Conservation (phyloP, 139 green algal genomes). For the Haematococcus lacustris region DNA sequence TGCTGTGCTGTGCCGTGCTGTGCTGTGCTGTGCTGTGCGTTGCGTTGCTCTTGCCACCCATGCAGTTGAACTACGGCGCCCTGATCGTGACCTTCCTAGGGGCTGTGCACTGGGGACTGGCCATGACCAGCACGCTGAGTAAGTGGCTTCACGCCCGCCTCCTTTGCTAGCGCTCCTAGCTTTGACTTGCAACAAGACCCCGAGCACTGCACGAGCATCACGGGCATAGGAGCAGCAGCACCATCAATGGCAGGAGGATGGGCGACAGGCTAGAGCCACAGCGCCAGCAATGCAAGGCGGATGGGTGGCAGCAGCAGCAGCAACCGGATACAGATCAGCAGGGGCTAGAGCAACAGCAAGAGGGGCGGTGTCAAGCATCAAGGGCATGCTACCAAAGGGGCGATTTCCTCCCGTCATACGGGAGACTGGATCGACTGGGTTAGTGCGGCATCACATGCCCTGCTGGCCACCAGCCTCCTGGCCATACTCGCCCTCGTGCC, state of each 20-base stretch:
- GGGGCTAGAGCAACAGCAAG: too few species aligned
- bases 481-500: too few species aligned
- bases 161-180: too few species aligned
- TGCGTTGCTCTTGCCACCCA: not conserved
- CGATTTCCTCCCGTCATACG: too few species aligned
- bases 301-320: not conserved
- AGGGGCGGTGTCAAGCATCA: too few species aligned
- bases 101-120: conserved; percentile 85
- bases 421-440: too few species aligned
- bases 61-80: conserved; percentile 32
- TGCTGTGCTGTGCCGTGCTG: not conserved
- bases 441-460: too few species aligned
- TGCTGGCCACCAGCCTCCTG: too few species aligned
- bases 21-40: not conserved
- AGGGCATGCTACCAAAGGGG: too few species aligned
- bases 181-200: too few species aligned
- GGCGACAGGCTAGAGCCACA: not conserved
- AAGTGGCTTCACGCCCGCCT: too few species aligned
- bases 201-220: not conserved
- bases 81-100: conserved; percentile 84
- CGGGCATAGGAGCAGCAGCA: not conserved
- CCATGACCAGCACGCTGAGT: conserved; percentile 46
- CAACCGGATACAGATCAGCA: not conserved
- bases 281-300: not conserved
- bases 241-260: not conserved